Evolutionary conservation across 2,329 filamentous ascomycete species (phyloP).

Genomic region (Pyrenophora teres): DNA sequence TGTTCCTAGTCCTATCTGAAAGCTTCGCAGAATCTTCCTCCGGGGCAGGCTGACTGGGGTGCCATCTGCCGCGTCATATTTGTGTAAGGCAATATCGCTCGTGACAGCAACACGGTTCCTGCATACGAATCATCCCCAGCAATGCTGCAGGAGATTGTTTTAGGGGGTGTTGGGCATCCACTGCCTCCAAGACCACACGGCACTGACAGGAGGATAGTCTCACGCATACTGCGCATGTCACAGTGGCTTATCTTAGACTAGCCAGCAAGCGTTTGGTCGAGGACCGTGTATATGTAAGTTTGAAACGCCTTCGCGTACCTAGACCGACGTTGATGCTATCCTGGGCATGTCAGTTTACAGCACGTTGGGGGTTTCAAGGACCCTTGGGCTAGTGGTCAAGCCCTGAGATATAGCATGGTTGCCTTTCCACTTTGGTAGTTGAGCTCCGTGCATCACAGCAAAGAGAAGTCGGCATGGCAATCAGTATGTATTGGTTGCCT

Average conservation of each 20-base stretch:
- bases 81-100: slow-evolving; percentile 12
- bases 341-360: slow-evolving; percentile 7
- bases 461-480: slow-evolving; percentile 2
- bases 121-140: neutral
- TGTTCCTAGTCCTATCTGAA: too few relatives aligned
- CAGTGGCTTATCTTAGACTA: slow-evolving; percentile 1
- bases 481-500: slow-evolving; percentile 1
- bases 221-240: neutral
- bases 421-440: slow-evolving; percentile 6
- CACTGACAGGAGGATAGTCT: neutral
- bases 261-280: neutral
- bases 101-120: slow-evolving; percentile 6
- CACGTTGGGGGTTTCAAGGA: neutral
- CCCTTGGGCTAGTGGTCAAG: neutral
- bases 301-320: neutral
- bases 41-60: slow-evolving; percentile 3
- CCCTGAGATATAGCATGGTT: neutral
- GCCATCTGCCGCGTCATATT: slow-evolving; percentile 4
- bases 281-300: neutral
- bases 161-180: neutral
- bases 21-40: neutral
- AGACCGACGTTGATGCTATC: neutral
- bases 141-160: slow-evolving; percentile 3
- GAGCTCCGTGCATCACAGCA: neutral
- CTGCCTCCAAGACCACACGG: neutral